A percentile compares a stretch with the other conserved stretches of the same genome.
Conservation (phyloP, 1,284 basidiomycete species). For the Uromyces viciae-fabae region DNA sequence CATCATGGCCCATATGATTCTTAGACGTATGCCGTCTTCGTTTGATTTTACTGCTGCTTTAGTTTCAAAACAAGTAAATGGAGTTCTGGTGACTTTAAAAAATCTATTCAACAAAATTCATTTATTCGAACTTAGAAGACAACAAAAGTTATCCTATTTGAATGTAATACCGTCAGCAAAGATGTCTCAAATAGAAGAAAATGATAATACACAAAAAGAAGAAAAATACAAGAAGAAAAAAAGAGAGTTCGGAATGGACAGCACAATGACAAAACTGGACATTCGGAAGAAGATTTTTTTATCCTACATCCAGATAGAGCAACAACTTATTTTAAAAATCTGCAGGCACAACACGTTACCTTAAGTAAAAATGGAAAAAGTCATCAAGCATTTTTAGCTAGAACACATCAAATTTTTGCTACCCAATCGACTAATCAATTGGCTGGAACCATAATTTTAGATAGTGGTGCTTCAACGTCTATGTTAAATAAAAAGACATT, state of each 20-base stretch:
- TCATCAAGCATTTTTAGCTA: no score
- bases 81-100: not conserved
- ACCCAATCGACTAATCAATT: no score
- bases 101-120: not conserved
- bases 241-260: not conserved
- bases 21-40: not conserved
- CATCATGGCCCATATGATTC: not conserved
- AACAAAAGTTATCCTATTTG: not conserved
- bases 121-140: not conserved
- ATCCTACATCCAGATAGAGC: not conserved
- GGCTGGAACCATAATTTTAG: not conserved
- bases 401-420: no score
- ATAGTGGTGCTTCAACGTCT: not conserved
- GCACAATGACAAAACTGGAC: not conserved
- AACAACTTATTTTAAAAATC: not conserved
- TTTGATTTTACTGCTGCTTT: not conserved
- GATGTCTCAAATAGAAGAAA: not conserved
- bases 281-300: not conserved
- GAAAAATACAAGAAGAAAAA: not conserved
- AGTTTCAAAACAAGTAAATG: not conserved
- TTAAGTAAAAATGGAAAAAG: no score
- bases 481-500: not conserved
- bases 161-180: no score
- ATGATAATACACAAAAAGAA: not conserved
- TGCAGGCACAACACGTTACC: not conserved